Base-by-base conservation (phyloP, 192 early-diverging fungal species). In the Rhizophagus clarus region DNA sequence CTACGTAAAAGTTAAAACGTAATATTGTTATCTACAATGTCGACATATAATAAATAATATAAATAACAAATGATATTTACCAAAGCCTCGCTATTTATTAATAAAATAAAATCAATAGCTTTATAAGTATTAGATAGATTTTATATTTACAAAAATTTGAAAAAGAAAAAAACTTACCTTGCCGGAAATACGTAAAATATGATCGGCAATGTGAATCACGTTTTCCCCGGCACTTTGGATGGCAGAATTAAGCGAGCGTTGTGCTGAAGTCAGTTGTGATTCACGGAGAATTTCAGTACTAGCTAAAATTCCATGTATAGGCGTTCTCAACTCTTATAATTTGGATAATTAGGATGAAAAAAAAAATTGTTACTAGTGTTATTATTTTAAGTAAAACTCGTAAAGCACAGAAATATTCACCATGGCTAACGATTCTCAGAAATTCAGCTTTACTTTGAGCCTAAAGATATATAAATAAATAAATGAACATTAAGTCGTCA, bases 301-400 rank as follows among this genome's bases (percentile, higher is more conserved):
- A 40, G 68, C 68, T 2, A 70, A 15, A 70, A 70, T 70, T 70
- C 68, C 68, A 34, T 70, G 68, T 17, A 70, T 34, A 20, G 68
- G 68, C 2, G 68, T 70, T 70, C 68, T 70, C 31, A 69, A 40
- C 31, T 69, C 67, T 42, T 42, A 42, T 69, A 37, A 29, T 61
- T 61, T n/a, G 20, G 3, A 61, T 61, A 22, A 61, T 17, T n/a
- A 61, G 22, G 2, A 24, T 5, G 22, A 62, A n/a, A 26, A 24
- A 26, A 28, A 62, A 62, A n/a, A n/a, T n/a, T n/a, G n/a, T n/a
- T n/a, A n/a, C 5, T 34, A 34, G 3, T 34, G 5, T 34, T 34
- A 34, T 34, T 34, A 34, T 34, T 34, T 34, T 34, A 34, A 34
- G 37, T 40, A 40, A n/a, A 40, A 40, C 37, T 0, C 37, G 37